A percentile compares a stretch with the other conserved stretches of the same genome.
Evolutionary conservation across 495 filamentous ascomycete genomes (phyloP).

Genomic region (Talaromyces wortmannii): DNA sequence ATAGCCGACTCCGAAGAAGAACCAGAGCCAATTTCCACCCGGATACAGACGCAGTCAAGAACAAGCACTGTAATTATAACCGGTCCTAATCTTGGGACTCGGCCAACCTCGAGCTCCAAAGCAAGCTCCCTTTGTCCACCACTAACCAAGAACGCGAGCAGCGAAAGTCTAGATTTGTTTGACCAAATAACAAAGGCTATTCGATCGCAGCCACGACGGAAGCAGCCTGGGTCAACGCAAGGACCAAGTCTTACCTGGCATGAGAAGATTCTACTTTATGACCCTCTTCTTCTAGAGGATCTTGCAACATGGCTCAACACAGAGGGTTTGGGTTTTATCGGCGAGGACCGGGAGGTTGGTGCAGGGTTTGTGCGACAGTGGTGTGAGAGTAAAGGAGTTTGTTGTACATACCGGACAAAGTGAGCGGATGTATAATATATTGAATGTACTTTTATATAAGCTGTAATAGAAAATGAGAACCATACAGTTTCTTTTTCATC

Average conservation of each 20-base stretch:
- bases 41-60: slow-evolving; percentile 11
- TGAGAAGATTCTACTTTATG: slow-evolving; percentile 90
- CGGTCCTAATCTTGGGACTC: slow-evolving; percentile 4
- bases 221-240: background rate
- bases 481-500: too few relatives aligned
- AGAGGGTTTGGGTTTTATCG: slow-evolving; percentile 52
- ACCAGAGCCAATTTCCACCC: slow-evolving; percentile 25
- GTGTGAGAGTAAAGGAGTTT: slow-evolving; percentile 79
- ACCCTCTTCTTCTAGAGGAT: slow-evolving; percentile 86
- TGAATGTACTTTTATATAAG: background rate
- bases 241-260: slow-evolving; percentile 55
- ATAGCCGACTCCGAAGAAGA: slow-evolving; percentile 61
- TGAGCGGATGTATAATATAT: background rate
- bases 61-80: background rate
- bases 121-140: background rate
- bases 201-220: slow-evolving; percentile 40
- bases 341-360: slow-evolving; percentile 59
- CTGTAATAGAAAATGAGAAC: too few relatives aligned
- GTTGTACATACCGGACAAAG: slow-evolving; percentile 35
- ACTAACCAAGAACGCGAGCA: background rate
- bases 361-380: slow-evolving; percentile 62
- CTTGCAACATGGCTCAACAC: slow-evolving; percentile 77
- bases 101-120: background rate
- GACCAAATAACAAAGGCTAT: slow-evolving; percentile 61
- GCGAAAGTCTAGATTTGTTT: slow-evolving; percentile 38